phyloP scores from a whole-genome alignment of 768 basidiomycete genomes.

The Collybiopsis confluens region DNA sequence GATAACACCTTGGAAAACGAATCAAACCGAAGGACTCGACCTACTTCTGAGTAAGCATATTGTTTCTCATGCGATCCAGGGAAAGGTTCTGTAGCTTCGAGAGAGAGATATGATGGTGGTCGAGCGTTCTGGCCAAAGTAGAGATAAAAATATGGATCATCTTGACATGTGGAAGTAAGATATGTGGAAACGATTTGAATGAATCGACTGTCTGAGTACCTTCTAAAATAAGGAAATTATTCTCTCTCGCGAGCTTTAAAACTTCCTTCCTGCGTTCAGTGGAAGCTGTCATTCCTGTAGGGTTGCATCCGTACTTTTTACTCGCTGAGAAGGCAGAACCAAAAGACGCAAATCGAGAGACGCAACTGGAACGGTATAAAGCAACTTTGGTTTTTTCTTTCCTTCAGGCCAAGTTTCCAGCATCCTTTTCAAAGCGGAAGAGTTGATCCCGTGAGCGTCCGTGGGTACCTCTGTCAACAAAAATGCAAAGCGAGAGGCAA shows the following conservation, averaged over 20 bases:
- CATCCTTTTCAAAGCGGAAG: slow-evolving; percentile 53
- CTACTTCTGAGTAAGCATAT: slow-evolving; percentile 37
- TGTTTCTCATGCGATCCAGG: too few relatives aligned
- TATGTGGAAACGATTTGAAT: too few relatives aligned
- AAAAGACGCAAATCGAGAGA: slow-evolving; percentile 3
- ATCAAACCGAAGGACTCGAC: slow-evolving; percentile 85
- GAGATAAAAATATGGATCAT: slow-evolving; percentile 77
- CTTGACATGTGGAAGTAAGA: slow-evolving; percentile 35
- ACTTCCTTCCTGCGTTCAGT: slow-evolving; percentile 67
- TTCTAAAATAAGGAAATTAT: slow-evolving; percentile 83
- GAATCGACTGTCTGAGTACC: too few relatives aligned
- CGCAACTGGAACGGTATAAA: slow-evolving; percentile 76
- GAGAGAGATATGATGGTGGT: slow-evolving; percentile 75
- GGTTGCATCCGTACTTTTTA: slow-evolving; percentile 76
- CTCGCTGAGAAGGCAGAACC: neutral
- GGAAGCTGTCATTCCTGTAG: slow-evolving; percentile 76
- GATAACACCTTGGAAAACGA: slow-evolving; percentile 83
- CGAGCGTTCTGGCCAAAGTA: slow-evolving; percentile 66
- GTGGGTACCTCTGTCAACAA: slow-evolving; percentile 62
- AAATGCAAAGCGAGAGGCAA: neutral
- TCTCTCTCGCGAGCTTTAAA: slow-evolving; percentile 63
- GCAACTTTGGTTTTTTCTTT: slow-evolving; percentile 68
- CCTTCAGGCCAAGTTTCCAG: slow-evolving; percentile 72
- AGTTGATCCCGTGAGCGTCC: slow-evolving; percentile 67
- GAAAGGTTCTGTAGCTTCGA: slow-evolving; percentile 68